Evolutionary conservation across 495 filamentous ascomycete species (phyloP), one percentile per base, ranked within the genome.

Genomic region (Penicillium bialowiezense): DNA sequence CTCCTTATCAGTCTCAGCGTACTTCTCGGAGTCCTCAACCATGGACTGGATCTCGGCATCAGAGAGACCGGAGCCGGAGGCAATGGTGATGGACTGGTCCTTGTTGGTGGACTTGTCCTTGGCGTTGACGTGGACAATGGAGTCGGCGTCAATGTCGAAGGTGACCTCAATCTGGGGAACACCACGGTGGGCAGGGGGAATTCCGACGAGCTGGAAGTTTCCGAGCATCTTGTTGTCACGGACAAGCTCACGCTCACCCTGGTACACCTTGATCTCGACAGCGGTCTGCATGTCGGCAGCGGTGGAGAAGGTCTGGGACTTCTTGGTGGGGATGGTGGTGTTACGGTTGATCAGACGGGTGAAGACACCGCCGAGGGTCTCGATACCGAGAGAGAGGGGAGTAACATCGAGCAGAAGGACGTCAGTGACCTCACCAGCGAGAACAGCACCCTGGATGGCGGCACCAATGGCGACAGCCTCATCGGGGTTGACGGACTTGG

Each of bases 261-360:
- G 93, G 88, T 85, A 97, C 48, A 98, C 95, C 86, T 98, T 98
- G 82, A 98, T 98, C 81, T 98, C 93, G 70, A 98, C 93, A 59
- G 93, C 93, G 51, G 89, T 96, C 82, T 98, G 93, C 88, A 95
- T 97, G 68, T 98, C 93, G 60, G 93, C 93, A 44, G 93, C 93
- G 39, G 93, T 98, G 44, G 93, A 97, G 83, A 98, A 98, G 56
- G 90, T 82, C 78, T 97, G 93, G 28, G 91, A 96, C 78, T 98
- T 98, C 86, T 97, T 98, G 74, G 93, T 97, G 44, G 93, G 93
- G 71, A 98, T 98, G 58, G 93, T 98, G 64, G 93, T 98, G 83
- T 98, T 98, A 58, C 93, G 91, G 85, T 96, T 97, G 81, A 98
- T 98, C 70, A 98, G 71, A 65, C 93, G 93, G 47, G 93, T 98